Conservation (phyloP, 139 green algal genomes). For the Volvox africanus region DNA sequence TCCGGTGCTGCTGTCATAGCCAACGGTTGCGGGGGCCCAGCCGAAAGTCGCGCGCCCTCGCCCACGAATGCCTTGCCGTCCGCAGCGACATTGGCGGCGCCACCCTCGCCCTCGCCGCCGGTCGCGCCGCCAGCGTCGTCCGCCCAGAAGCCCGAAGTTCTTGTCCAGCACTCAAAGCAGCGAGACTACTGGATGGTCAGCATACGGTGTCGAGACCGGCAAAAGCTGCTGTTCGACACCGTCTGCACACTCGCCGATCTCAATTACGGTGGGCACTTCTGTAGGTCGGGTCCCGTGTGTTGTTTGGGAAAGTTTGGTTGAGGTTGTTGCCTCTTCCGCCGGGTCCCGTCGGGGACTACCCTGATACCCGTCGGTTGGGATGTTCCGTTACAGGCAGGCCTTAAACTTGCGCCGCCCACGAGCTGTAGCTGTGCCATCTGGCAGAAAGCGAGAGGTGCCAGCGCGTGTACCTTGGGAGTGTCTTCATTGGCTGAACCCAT, state of each 20-base stretch:
- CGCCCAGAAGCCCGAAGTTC: constrained; percentile 30
- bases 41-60: background rate
- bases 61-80: background rate
- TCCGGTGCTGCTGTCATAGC: background rate
- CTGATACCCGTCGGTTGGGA: too few relatives aligned
- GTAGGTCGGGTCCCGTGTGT: too few relatives aligned
- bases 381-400: too few relatives aligned
- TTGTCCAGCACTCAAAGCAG: constrained; percentile 33
- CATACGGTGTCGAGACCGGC: constrained; percentile 84
- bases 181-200: constrained; percentile 79
- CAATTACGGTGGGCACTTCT: constrained; percentile 64
- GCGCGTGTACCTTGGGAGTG: too few relatives aligned
- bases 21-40: background rate
- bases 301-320: too few relatives aligned
- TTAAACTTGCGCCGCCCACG: too few relatives aligned
- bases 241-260: constrained; percentile 90
- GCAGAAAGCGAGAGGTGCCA: too few relatives aligned
- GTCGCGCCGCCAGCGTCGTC: background rate
- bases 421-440: too few relatives aligned
- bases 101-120: constrained; percentile 13
- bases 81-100: constrained; percentile 7
- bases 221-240: constrained; percentile 87
- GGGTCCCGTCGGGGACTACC: too few relatives aligned
- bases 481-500: too few relatives aligned
- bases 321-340: too few relatives aligned